phyloP scores from a whole-genome alignment of 192 early-diverging fungal species.

The Umbelopsis sp. region DNA sequence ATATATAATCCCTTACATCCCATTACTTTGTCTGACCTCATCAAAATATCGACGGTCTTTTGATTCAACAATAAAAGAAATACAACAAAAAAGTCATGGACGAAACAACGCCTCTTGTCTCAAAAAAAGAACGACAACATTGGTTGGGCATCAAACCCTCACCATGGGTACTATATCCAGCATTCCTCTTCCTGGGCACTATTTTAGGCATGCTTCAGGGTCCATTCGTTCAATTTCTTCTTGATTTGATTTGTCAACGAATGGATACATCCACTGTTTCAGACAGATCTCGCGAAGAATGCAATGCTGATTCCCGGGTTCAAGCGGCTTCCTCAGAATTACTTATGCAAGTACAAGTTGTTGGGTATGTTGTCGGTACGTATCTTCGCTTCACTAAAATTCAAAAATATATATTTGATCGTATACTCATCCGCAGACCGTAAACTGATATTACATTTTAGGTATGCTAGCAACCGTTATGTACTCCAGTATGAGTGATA shows the following conservation, averaged over 20 bases:
- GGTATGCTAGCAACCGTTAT: not conserved
- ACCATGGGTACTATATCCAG: constrained; percentile 5
- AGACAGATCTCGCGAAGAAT: not conserved
- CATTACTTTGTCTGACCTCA: too few species aligned
- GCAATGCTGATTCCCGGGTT: not conserved
- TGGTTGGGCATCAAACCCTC: not conserved
- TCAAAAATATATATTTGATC: too few species aligned
- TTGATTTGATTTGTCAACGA: not conserved
- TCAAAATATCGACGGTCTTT: too few species aligned
- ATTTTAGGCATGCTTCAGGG: not conserved
- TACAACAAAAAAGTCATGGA: not conserved
- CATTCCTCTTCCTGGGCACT: not conserved
- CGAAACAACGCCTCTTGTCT: not conserved
- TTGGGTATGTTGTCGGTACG: not conserved
- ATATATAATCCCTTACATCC: too few species aligned
- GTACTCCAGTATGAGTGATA: constrained; percentile 11
- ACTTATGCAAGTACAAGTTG: not conserved
- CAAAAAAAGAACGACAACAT: not conserved
- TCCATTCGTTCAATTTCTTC: not conserved
- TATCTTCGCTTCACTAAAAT: too few species aligned
- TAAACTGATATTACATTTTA: not conserved
- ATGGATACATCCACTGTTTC: not conserved
- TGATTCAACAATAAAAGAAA: too few species aligned
- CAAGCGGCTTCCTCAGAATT: not conserved
- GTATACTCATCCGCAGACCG: too few species aligned